phyloP scores from a whole-genome alignment of 2,329 filamentous ascomycete species.

The Phialemoniopsis sp. region DNA sequence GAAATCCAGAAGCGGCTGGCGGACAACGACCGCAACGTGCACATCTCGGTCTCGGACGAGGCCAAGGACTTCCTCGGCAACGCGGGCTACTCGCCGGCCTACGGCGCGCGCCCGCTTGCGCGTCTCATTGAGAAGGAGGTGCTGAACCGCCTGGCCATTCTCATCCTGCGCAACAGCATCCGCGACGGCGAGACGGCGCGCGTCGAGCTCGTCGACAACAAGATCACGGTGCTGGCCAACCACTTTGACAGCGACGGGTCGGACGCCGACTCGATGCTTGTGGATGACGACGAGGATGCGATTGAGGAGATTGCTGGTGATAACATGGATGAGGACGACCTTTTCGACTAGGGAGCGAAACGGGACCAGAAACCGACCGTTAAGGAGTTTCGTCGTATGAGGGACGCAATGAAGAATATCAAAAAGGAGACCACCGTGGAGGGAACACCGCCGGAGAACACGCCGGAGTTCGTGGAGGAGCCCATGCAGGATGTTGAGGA shows the following conservation, averaged over 20 bases:
- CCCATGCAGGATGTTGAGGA: no score
- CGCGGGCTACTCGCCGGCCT: constrained; percentile 91
- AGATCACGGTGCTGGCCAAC: constrained; percentile 79
- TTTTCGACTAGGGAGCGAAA: constrained; percentile 11
- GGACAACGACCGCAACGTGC: constrained; percentile 79
- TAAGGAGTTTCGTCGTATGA: no score
- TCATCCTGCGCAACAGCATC: constrained; percentile 82
- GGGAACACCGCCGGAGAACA: no score
- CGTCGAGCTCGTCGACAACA: constrained; percentile 75
- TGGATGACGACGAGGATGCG: constrained; percentile 67
- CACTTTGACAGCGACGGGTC: constrained; percentile 64
- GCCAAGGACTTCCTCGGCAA: constrained; percentile 91
- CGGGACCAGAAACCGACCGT: no score
- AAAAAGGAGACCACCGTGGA: no score
- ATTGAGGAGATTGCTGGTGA: constrained; percentile 63
- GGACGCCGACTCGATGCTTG: constrained; percentile 62
- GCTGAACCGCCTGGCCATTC: constrained; percentile 84
- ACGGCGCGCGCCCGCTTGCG: constrained; percentile 84
- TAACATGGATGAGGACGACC: constrained; percentile 53
- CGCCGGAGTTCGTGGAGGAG: no score
- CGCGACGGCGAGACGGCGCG: constrained; percentile 79
- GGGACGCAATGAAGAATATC: no score
- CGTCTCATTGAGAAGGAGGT: constrained; percentile 97
- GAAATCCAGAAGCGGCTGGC: constrained; percentile 92
- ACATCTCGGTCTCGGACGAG: constrained; percentile 75